Percentiles rank a stretch among this genome's conserved stretches.
Conservation (phyloP, 331 rosid species). For the Spiraea crenata region DNA sequence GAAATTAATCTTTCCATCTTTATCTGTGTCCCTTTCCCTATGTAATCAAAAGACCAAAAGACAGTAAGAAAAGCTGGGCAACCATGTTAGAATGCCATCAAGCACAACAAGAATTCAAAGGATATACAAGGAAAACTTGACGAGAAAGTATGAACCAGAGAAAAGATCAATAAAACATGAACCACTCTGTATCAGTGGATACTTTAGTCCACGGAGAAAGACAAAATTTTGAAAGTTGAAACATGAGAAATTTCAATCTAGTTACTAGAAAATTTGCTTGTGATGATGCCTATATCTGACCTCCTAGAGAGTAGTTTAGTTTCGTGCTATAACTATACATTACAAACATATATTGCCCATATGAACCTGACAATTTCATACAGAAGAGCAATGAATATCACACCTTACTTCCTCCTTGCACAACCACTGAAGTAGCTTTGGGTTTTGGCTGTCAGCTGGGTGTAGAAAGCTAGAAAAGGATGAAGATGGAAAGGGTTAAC, state of each 20-base stretch:
- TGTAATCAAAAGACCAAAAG: constrained; percentile 25
- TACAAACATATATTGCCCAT: neutral
- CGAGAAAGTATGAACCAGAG: neutral
- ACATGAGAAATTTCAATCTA: neutral
- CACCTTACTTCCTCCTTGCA: constrained; percentile 98
- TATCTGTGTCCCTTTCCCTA: constrained; percentile 90
- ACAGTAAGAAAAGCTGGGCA: constrained; percentile 28
- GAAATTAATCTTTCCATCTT: constrained; percentile 86
- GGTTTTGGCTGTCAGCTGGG: constrained; percentile 86
- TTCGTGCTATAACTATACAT: neutral
- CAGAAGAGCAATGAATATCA: constrained; percentile 23
- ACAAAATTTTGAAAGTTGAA: neutral
- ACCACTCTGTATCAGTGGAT: neutral
- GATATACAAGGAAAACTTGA: neutral
- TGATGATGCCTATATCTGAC: neutral
- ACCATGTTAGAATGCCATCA: constrained; percentile 8
- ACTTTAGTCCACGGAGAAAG: neutral
- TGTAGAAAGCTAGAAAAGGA: constrained; percentile 69
- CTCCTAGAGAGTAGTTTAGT: neutral
- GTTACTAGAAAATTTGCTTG: neutral
- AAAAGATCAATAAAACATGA: neutral
- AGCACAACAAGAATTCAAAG: neutral
- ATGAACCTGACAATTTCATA: neutral
- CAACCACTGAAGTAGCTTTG: constrained; percentile 77
- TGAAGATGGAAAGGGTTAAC: constrained; percentile 11